A percentile compares a stretch with the other conserved stretches of the same genome.
These are phyloP conservation scores for Fistulina hepatica DNA, from an alignment of 1,284 basidiomycete genomes.

Conservation along the genomic window DNA sequence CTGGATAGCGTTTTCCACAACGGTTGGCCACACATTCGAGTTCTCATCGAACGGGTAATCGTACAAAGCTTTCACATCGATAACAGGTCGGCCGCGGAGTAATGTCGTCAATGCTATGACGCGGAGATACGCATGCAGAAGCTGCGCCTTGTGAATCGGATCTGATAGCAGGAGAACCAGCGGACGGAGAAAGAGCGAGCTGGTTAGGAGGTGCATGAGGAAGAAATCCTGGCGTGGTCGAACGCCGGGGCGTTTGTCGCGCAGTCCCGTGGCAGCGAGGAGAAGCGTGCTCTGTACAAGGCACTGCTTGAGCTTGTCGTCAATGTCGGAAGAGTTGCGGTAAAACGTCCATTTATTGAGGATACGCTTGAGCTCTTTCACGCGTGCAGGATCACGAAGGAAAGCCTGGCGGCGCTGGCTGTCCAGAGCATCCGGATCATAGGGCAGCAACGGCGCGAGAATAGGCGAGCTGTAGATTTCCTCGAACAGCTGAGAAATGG, in stretches of 20 bases:
- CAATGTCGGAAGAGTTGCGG: conserved; percentile 24
- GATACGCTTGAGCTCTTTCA: conserved; percentile 37
- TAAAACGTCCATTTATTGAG: conserved; percentile 39
- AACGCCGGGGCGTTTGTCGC: conserved; percentile 27
- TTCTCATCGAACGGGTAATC: neutral
- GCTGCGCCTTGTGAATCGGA: conserved; percentile 29
- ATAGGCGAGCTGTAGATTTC: conserved; percentile 42
- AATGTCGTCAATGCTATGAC: conserved; percentile 34
- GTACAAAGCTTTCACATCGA: conserved; percentile 27
- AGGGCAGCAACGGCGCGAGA: conserved; percentile 43
- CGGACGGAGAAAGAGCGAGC: conserved; percentile 48
- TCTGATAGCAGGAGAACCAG: conserved; percentile 30
- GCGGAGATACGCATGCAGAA: conserved; percentile 40
- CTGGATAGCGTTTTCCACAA: conserved; percentile 42
- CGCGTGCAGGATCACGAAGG: conserved; percentile 27
- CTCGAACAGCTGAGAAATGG: conserved; percentile 40
- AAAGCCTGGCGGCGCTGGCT: conserved; percentile 27
- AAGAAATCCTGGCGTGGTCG: conserved; percentile 57
- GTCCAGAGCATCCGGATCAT: conserved; percentile 35
- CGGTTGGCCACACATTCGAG: conserved; percentile 51
- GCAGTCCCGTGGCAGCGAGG: conserved; percentile 35
- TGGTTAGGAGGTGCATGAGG: conserved; percentile 61
- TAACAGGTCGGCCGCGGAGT: conserved; percentile 46
- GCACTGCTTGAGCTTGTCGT: conserved; percentile 40
- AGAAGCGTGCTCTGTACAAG: conserved; percentile 43